These are phyloP conservation scores for Bothia castanella DNA, from an alignment of 1,284 basidiomycete genomes.

Conservation along the genomic window DNA sequence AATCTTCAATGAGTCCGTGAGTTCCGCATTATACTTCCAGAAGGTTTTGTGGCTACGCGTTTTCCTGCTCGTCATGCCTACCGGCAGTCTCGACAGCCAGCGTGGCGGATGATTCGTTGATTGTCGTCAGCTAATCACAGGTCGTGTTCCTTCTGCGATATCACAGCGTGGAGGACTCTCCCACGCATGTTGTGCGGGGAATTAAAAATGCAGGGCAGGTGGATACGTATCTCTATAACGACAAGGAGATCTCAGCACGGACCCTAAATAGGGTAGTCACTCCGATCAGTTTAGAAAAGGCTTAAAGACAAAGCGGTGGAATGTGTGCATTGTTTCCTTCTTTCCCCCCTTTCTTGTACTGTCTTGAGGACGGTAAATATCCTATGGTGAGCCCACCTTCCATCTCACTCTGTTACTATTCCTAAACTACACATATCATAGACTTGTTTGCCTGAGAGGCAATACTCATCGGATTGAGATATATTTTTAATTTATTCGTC, in stretches of 20 bases:
- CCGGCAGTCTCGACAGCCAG: neutral
- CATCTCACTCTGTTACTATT: neutral
- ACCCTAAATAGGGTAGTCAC: neutral
- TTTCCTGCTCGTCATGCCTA: neutral
- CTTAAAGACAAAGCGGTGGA: neutral
- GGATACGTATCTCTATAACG: constrained; percentile 2
- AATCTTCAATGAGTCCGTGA: neutral
- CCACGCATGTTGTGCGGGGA: neutral
- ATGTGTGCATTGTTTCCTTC: neutral
- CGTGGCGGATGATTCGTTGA: no score
- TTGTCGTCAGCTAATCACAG: neutral
- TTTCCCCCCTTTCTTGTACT: neutral
- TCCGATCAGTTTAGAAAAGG: constrained; percentile 3
- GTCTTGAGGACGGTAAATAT: constrained; percentile 2
- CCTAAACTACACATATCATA: neutral
- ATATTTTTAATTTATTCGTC: neutral
- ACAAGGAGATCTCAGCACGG: neutral
- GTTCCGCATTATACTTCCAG: neutral
- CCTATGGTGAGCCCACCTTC: neutral
- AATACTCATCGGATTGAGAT: neutral
- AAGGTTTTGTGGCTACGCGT: neutral
- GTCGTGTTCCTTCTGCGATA: neutral
- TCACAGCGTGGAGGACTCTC: neutral
- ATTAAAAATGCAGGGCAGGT: neutral
- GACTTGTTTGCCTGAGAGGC: constrained; percentile 6